A percentile compares a stretch with the other conserved stretches of the same genome.
phyloP scores from a whole-genome alignment of 768 basidiomycete genomes.

The Leucogyrophana mollusca region DNA sequence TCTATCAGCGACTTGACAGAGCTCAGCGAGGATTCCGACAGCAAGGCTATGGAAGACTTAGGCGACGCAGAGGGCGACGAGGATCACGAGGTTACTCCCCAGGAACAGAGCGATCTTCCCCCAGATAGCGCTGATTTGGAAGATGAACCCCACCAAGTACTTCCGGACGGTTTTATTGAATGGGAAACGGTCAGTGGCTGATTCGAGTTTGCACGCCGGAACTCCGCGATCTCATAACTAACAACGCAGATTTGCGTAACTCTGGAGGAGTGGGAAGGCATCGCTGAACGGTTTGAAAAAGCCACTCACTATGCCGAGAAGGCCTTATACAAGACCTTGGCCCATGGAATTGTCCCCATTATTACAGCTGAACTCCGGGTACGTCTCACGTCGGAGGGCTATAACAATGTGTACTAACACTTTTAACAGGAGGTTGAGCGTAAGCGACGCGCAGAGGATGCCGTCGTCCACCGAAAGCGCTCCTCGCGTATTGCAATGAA shows the following conservation, averaged over 20 bases:
- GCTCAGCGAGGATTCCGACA: constrained; percentile 50
- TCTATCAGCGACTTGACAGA: constrained; percentile 77
- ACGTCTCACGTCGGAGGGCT: constrained; percentile 17
- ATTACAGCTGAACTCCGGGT: constrained; percentile 70
- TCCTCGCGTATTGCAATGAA: constrained; percentile 84
- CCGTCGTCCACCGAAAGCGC: constrained; percentile 82
- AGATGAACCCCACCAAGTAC: constrained; percentile 10
- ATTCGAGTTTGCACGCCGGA: no score
- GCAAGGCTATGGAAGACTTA: constrained; percentile 18
- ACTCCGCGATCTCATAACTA: background rate
- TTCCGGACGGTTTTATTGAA: constrained; percentile 65
- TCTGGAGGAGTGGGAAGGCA: constrained; percentile 80
- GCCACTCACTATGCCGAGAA: constrained; percentile 81
- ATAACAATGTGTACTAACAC: constrained; percentile 6
- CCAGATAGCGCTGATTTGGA: constrained; percentile 1
- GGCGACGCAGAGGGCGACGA: constrained; percentile 13
- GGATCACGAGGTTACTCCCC: background rate
- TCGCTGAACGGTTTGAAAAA: constrained; percentile 71
- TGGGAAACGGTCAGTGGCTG: constrained; percentile 80
- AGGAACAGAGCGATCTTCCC: constrained; percentile 1
- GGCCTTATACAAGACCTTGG: constrained; percentile 67
- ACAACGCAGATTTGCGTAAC: constrained; percentile 72
- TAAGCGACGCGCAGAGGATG: constrained; percentile 66
- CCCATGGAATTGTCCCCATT: constrained; percentile 65
- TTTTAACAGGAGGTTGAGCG: constrained; percentile 56